These are phyloP conservation scores for Pelargonium fulgidum DNA, from an alignment of 441 rosid species.

Conservation along the genomic window DNA sequence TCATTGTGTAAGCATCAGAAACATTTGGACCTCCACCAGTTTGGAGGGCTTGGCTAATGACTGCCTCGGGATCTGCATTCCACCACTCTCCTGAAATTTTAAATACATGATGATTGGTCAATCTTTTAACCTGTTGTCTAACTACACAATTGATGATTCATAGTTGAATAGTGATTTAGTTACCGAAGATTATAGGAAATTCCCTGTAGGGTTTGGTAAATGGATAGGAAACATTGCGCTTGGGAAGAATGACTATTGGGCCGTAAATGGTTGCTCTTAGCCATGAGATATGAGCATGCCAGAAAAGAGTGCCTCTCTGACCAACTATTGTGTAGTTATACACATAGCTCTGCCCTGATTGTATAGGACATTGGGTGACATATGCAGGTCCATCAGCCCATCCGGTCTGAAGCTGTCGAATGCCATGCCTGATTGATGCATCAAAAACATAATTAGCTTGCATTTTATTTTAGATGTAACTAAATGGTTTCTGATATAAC, in stretches of 20 bases:
- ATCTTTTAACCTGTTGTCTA: neutral
- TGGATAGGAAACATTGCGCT: conserved; percentile 34
- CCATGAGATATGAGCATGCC: conserved; percentile 58
- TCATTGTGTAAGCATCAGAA: conserved; percentile 46
- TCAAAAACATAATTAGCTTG: neutral
- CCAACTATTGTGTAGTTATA: conserved; percentile 50
- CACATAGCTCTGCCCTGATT: conserved; percentile 40
- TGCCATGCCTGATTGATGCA: conserved; percentile 36
- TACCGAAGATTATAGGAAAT: conserved; percentile 26
- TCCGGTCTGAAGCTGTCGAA: conserved; percentile 46
- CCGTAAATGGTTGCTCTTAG: conserved; percentile 46
- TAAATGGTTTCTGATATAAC: neutral
- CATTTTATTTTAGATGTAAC: neutral
- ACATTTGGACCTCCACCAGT: conserved; percentile 48
- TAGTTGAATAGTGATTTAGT: neutral
- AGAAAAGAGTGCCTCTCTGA: conserved; percentile 57
- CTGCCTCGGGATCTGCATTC: conserved; percentile 40
- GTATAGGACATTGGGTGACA: conserved; percentile 58
- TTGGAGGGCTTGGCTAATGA: conserved; percentile 35
- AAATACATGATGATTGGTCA: neutral
- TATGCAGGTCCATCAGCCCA: conserved; percentile 60
- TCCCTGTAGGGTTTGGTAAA: conserved; percentile 42
- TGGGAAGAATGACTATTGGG: conserved; percentile 42
- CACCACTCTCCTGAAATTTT: conserved; percentile 48
- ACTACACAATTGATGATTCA: neutral